Percentiles rank a stretch among this genome's conserved stretches.
Evolutionary conservation across 306 rosid species (phyloP).

Genomic region (Cicer chorassanicum): DNA sequence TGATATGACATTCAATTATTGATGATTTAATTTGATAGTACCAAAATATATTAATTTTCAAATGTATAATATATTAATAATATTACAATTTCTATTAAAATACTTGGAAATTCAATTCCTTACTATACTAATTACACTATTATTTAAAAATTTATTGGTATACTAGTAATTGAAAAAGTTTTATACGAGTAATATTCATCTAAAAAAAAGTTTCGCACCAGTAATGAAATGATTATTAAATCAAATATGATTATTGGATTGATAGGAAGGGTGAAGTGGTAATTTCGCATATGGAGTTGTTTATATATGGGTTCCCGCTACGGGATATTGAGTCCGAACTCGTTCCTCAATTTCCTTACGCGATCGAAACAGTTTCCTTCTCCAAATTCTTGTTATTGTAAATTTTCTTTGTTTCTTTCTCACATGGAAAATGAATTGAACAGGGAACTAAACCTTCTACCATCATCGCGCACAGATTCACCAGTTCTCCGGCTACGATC

Average conservation of each 20-base stretch:
- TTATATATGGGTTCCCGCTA: conserved; percentile 55
- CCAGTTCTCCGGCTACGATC: conserved; percentile 62
- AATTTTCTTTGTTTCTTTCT: background rate
- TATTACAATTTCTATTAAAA: no score
- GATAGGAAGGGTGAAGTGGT: conserved; percentile 47
- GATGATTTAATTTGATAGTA: no score
- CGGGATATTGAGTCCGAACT: conserved; percentile 45
- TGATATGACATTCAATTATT: no score
- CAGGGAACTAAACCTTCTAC: conserved; percentile 85
- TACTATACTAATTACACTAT: no score
- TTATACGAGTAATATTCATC: no score
- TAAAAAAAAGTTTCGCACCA: no score
- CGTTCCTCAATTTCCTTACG: conserved; percentile 11
- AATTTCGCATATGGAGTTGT: conserved; percentile 3
- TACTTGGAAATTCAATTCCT: no score
- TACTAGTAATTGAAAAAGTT: no score
- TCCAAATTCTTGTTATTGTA: background rate
- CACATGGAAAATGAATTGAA: conserved; percentile 75
- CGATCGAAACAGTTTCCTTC: conserved; percentile 39
- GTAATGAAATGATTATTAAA: no score
- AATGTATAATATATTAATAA: no score
- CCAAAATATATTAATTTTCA: no score
- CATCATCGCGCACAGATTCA: conserved; percentile 63
- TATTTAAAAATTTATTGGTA: no score
- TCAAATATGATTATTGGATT: background rate